Evolutionary conservation across 2,329 filamentous ascomycete genomes (phyloP), one percentile per base, ranked within the genome.

Genomic region (Pyricularia sp.): DNA sequence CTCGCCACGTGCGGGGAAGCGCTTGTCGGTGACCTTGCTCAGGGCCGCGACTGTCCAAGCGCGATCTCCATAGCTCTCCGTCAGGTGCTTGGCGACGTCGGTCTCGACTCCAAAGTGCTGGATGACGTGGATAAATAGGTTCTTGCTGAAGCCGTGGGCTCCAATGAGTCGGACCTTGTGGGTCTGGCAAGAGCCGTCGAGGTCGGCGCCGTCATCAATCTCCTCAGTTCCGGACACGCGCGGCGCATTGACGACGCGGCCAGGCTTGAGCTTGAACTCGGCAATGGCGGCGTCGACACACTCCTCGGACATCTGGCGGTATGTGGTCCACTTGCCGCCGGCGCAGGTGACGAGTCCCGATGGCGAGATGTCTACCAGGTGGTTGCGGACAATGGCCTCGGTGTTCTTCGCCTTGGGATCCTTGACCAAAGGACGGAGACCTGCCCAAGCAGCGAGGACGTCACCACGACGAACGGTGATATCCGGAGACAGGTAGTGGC

Each of bases 61-160:
- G 69, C 94, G 88, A 79, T 97, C 94, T 73, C 94, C 94, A 77
- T 97, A 98, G 69, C 92, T 92, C 76, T 91, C 87, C 17, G 90
- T 91, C 42, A 97, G 85, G 79, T 97, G 93, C 81, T 93, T 92
- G 64, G 94, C 94, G 25, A 97, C 92, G 74, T 97, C 93, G 23
- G 92, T 97, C 79, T 97, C 94, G 69, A 97, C 81, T 71, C 93
- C 93, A 76, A 92, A 97, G 81, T 97, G 92, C 79, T 97, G 93
- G 76, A 97, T 95, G 50, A 97, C 83, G 79, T 94, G 94, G 83
- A 97, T 97, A 82, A 97, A 97, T 28, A 97, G 88, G 1, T 93
- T 85, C 80, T 93, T 93, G 79, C 90, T 93, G 82, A 90, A 94
- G 70, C 92, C 92, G 79, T 95, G 92, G 7, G 92, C 90, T 73